Evolutionary conservation across 2,329 filamentous ascomycete species (phyloP).

Genomic region (Macrophomina pseudophaseolina): DNA sequence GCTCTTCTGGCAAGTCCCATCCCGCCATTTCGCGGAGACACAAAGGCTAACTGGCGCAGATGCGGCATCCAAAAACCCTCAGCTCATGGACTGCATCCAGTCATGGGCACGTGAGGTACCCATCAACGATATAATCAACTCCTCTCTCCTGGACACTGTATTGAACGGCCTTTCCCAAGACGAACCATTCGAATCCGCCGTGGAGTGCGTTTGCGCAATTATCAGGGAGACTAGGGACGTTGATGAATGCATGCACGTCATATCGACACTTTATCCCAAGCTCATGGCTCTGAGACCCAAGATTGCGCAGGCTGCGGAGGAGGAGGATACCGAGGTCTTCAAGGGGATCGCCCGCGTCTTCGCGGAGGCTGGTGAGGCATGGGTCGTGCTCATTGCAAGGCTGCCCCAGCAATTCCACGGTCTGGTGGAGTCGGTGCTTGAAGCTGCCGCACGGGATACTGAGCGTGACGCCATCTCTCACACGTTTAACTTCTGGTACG

Average conservation of each 20-base stretch:
- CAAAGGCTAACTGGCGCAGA: slow-evolving; percentile 54
- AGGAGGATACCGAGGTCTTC: slow-evolving; percentile 84
- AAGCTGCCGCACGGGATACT: slow-evolving; percentile 84
- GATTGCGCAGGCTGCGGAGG: slow-evolving; percentile 74
- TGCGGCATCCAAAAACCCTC: slow-evolving; percentile 80
- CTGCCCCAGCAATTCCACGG: slow-evolving; percentile 80
- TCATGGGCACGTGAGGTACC: slow-evolving; percentile 97
- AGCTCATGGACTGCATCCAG: slow-evolving; percentile 91
- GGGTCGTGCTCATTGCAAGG: slow-evolving; percentile 89
- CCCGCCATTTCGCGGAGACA: not conserved
- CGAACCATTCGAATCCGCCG: slow-evolving; percentile 80
- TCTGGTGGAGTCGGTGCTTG: slow-evolving; percentile 88
- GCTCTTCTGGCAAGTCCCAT: slow-evolving; percentile 76
- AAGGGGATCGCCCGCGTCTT: slow-evolving; percentile 90
- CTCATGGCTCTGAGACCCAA: slow-evolving; percentile 77
- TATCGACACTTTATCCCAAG: slow-evolving; percentile 81
- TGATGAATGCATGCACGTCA: slow-evolving; percentile 83
- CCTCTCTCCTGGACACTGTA: slow-evolving; percentile 80
- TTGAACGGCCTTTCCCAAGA: slow-evolving; percentile 78
- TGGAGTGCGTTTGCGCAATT: slow-evolving; percentile 91
- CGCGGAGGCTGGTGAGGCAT: slow-evolving; percentile 89
- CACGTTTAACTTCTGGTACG: slow-evolving; percentile 98
- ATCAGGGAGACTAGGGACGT: slow-evolving; percentile 92
- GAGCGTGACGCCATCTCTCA: slow-evolving; percentile 90
- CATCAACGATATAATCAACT: slow-evolving; percentile 79